These are phyloP conservation scores for Botrytis porri DNA, from an alignment of 2,329 filamentous ascomycete genomes.

Conservation along the genomic window DNA sequence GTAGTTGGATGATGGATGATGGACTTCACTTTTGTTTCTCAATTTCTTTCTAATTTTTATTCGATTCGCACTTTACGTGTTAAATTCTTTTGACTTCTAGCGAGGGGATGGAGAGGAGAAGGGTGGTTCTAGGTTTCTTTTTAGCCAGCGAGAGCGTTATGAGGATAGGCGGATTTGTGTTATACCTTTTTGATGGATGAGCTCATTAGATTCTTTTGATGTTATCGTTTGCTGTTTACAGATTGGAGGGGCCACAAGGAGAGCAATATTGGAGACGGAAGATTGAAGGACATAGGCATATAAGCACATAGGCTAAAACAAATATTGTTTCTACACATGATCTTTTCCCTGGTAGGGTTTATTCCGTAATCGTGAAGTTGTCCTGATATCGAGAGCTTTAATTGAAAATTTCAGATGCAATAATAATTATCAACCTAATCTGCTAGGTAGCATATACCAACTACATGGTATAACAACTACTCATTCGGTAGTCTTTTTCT, in stretches of 20 bases:
- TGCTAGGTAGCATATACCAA: no score
- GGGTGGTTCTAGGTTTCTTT: background rate
- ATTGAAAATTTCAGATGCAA: no score
- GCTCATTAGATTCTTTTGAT: background rate
- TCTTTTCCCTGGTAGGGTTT: background rate
- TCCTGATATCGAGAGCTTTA: no score
- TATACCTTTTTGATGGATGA: conserved; percentile 13
- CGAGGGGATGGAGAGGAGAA: background rate
- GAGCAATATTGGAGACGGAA: background rate
- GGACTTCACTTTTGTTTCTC: background rate
- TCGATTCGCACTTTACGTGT: background rate
- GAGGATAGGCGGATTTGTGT: conserved; percentile 11
- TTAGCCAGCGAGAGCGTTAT: conserved; percentile 8
- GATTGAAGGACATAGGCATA: background rate
- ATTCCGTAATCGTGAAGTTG: no score
- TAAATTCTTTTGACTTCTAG: conserved; percentile 2
- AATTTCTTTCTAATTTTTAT: background rate
- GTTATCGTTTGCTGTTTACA: background rate
- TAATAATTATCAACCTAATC: no score
- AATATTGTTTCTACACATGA: background rate
- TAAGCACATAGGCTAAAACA: background rate
- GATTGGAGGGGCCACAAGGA: background rate
- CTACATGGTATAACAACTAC: no score
- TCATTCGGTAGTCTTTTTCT: no score
- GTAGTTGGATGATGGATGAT: background rate